Evolutionary conservation across 2,329 filamentous ascomycete species (phyloP).

Genomic region (Chrysoporthe puriensis): DNA sequence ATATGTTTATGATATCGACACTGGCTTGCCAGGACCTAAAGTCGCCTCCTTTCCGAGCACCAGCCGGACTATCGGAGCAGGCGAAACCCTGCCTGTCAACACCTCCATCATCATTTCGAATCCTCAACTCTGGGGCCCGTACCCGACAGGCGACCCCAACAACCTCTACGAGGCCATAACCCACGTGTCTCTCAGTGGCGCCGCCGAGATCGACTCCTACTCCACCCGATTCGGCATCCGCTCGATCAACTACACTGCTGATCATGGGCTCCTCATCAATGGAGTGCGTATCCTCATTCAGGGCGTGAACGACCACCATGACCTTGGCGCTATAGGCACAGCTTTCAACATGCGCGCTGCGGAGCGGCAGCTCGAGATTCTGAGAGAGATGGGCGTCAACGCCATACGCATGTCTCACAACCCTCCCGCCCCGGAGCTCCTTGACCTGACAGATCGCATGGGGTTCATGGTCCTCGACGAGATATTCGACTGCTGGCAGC

Average conservation of each 20-base stretch:
- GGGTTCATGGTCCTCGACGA: constrained; percentile 58
- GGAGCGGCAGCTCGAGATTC: constrained; percentile 52
- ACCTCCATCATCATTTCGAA: constrained; percentile 40
- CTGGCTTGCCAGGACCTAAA: constrained; percentile 34
- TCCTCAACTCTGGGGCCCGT: constrained; percentile 53
- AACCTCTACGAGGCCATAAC: constrained; percentile 54
- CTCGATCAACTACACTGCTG: constrained; percentile 42
- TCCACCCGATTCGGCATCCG: constrained; percentile 56
- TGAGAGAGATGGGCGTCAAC: constrained; percentile 54
- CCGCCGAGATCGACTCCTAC: constrained; percentile 46
- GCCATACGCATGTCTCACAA: constrained; percentile 57
- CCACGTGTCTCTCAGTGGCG: constrained; percentile 35
- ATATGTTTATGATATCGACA: constrained; percentile 41
- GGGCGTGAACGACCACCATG: constrained; percentile 56
- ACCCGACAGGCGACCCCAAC: constrained; percentile 49
- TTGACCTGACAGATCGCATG: constrained; percentile 53
- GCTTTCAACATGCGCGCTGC: constrained; percentile 55
- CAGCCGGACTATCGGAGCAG: constrained; percentile 37
- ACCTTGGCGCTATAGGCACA: constrained; percentile 52
- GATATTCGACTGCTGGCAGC: constrained; percentile 57
- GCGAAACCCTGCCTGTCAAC: constrained; percentile 40
- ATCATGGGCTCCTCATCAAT: constrained; percentile 51
- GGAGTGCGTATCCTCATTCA: constrained; percentile 47
- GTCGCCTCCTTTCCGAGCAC: constrained; percentile 41
- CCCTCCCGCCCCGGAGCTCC: constrained; percentile 53